These are phyloP conservation scores for Choiromyces venosus DNA, from an alignment of 495 filamentous ascomycete species.

Conservation along the genomic window DNA sequence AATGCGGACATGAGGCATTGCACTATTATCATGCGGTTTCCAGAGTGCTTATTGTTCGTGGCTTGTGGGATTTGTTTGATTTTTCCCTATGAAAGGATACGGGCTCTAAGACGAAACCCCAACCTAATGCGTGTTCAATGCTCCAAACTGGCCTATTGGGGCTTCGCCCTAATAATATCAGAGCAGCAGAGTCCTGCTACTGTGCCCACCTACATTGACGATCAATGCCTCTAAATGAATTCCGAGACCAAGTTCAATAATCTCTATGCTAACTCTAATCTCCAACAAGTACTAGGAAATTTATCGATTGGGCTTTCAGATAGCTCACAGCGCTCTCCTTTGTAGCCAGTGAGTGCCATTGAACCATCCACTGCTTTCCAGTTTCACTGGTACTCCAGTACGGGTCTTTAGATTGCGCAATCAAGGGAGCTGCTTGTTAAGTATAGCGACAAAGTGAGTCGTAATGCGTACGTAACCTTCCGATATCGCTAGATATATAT, in stretches of 20 bases:
- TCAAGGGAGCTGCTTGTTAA: not conserved
- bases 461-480: not conserved
- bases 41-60: no score
- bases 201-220: not conserved
- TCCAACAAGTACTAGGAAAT: not conserved
- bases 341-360: not conserved
- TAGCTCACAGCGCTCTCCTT: not conserved
- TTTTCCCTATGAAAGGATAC: no score
- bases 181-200: no score
- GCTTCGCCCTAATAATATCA: no score
- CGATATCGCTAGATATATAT: not conserved
- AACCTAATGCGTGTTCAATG: no score
- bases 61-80: no score
- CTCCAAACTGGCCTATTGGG: no score
- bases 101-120: no score
- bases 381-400: no score
- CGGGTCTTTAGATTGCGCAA: not conserved
- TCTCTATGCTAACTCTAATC: not conserved
- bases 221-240: not conserved
- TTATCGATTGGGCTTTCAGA: not conserved
- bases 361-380: not conserved
- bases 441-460: not conserved
- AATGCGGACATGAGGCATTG: no score
- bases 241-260: not conserved
- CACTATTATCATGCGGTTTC: no score